Conservation (phyloP, 345 rosid genomes). For the Syzygium aromaticum region DNA sequence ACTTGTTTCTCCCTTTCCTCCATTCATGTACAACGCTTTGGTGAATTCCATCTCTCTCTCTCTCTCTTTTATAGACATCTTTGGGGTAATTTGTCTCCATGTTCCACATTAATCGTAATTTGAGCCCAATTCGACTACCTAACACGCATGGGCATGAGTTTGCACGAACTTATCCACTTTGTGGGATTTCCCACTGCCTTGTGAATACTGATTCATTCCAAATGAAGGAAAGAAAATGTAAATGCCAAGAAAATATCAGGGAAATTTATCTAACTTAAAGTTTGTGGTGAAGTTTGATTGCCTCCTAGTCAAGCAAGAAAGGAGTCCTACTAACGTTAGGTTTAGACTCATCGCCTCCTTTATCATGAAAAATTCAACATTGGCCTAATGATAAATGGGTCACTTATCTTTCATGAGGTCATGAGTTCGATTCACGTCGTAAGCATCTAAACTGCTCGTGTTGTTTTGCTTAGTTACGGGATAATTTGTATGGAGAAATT, state of each 20-base stretch:
- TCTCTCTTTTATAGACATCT: background rate
- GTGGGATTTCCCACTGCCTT: background rate
- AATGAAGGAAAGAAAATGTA: background rate
- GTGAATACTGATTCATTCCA: background rate
- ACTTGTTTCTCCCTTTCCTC: constrained; percentile 13
- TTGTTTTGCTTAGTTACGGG: background rate
- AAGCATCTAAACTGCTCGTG: background rate
- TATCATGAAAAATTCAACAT: background rate
- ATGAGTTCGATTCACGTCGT: background rate
- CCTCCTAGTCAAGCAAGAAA: background rate
- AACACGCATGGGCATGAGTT: background rate
- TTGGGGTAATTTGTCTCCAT: background rate
- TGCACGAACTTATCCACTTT: background rate
- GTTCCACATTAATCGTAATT: background rate
- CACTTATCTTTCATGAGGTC: background rate
- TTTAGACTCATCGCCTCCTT: background rate
- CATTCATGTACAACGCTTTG: constrained; percentile 14
- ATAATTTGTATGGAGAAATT: background rate
- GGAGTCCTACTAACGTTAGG: background rate
- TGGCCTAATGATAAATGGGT: background rate
- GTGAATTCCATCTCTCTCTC: background rate
- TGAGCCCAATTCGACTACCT: background rate
- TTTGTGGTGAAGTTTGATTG: background rate
- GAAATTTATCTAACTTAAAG: background rate
- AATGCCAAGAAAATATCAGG: background rate